Evolutionary conservation across 108 stramenopile species (phyloP), one percentile per base, ranked within the genome.

Genomic region (Epipyxis sp.): DNA sequence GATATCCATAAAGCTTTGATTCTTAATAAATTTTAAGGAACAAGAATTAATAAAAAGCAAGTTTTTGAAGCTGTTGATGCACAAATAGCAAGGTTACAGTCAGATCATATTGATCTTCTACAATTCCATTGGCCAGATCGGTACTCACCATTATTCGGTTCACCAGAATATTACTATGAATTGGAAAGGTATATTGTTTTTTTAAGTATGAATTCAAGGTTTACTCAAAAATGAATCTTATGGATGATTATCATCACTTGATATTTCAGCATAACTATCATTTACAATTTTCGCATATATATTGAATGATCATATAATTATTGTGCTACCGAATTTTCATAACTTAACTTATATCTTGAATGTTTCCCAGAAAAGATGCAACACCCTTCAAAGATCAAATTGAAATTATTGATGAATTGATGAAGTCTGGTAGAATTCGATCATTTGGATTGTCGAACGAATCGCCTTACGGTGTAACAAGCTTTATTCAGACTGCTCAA

Each of bases 51-150:
- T 10, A 44, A 84, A 39, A 81, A 88, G 69, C 91, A 94, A 76
- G 94, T 94, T 67, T 69, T 89, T 59, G 86, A 93, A 61, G 86
- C 85, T 57, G 92, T 94, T 0, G 94, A 96, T 45, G 88, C 83
- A 25, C 92, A 90, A 1, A 78, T 98, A 37, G 43, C 84, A 79
- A 77, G 97, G 65, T 69, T 98, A 58, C 90, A 89, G 13, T 90
- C 90, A 0, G 93, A 94, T 76, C 92, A 94, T 80, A 91, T 98
- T 78, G 97, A 98, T 85, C 77, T 98, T 84, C 59, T 94, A 44
- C 93, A 94, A 77, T 59, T 97, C 39, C 92, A 95, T 77, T 97
- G 96, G 94, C 94, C 94, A 0, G 95, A 93, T 82, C 88, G 94
- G 1, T 85, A 79, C 46, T 79, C 85, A 0, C 89, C 88, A 3